phyloP scores from a whole-genome alignment of 192 early-diverging fungal genomes.

The Gryganskiella cystojenkinii region DNA sequence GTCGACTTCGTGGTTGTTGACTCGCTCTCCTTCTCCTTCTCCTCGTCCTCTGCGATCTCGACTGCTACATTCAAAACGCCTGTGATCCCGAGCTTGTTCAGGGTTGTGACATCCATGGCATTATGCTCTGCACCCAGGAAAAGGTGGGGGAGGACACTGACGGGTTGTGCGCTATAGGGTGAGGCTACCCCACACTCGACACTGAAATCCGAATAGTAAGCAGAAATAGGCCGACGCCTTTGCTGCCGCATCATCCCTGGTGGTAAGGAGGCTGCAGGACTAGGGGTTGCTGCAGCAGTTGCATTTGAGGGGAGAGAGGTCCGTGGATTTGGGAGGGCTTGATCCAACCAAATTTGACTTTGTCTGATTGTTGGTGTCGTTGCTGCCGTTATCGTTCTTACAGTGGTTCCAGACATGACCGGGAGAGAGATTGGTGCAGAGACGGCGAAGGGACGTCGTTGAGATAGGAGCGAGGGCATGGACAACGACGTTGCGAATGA shows the following conservation, averaged over 20 bases:
- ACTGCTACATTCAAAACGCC: slow-evolving; percentile 83
- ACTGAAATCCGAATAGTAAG: slow-evolving; percentile 50
- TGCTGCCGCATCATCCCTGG: not conserved
- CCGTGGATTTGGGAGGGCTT: slow-evolving; percentile 27
- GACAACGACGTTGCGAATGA: slow-evolving; percentile 11
- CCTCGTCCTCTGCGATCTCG: slow-evolving; percentile 73
- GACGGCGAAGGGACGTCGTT: not conserved
- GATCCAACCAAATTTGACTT: slow-evolving; percentile 27
- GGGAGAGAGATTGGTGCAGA: slow-evolving; percentile 15
- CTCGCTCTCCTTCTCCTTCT: too few species aligned
- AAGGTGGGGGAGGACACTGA: slow-evolving; percentile 70
- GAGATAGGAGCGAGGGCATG: slow-evolving; percentile 7
- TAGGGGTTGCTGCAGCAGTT: too few species aligned
- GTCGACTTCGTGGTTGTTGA: too few species aligned
- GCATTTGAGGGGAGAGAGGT: too few species aligned
- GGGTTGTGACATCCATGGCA: slow-evolving; percentile 60
- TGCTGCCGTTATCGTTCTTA: not conserved
- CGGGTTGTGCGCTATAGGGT: slow-evolving; percentile 68
- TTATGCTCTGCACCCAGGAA: slow-evolving; percentile 76
- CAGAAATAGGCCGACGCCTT: slow-evolving; percentile 36
- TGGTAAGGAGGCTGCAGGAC: not conserved
- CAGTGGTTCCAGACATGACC: not conserved
- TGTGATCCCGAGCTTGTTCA: slow-evolving; percentile 63
- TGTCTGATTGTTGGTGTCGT: slow-evolving; percentile 12
- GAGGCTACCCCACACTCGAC: slow-evolving; percentile 48